These are phyloP conservation scores for Dunaliella sp. DNA, from an alignment of 139 green algal genomes.

Conservation along the genomic window DNA sequence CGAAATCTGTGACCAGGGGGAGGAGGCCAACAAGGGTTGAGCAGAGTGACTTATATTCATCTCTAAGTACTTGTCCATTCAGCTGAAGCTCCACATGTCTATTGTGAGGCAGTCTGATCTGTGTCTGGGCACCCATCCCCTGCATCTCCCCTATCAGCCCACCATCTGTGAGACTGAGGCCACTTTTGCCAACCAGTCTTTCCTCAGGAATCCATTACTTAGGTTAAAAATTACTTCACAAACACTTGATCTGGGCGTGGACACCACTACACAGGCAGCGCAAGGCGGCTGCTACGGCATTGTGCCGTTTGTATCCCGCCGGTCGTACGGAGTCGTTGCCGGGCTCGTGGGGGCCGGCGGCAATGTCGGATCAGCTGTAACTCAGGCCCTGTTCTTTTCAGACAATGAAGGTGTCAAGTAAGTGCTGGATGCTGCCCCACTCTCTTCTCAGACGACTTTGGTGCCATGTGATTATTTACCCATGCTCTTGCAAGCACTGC, in stretches of 20 bases:
- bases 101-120: background rate
- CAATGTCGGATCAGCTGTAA: slow-evolving; percentile 83
- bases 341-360: slow-evolving; percentile 89
- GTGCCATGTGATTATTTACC: no score
- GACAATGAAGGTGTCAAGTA: no score
- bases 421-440: no score
- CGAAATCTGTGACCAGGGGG: no score
- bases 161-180: background rate
- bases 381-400: no score
- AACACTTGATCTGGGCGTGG: background rate
- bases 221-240: background rate
- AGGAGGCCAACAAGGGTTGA: no score
- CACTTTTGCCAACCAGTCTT: background rate
- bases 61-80: no score
- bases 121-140: background rate
- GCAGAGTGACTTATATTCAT: no score
- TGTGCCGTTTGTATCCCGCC: slow-evolving; percentile 84
- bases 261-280: no score
- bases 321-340: slow-evolving; percentile 78
- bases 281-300: slow-evolving; percentile 77
- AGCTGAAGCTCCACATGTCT: no score
- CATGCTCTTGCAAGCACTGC: background rate
- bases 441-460: no score
- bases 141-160: background rate
- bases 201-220: background rate